Evolutionary conservation across 305 asterid species (phyloP).

Genomic region (Fraxinus paxiana): DNA sequence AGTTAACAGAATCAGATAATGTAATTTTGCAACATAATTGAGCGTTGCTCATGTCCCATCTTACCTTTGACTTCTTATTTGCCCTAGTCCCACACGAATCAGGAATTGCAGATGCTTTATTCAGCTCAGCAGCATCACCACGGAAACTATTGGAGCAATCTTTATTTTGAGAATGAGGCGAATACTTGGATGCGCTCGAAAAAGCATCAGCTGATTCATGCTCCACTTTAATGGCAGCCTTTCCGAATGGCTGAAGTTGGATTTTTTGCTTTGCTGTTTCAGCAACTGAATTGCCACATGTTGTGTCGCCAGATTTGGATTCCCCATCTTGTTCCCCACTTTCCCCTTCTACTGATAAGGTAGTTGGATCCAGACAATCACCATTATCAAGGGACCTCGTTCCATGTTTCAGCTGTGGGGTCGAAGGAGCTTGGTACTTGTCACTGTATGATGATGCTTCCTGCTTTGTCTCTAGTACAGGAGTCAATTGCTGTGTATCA

Average conservation of each 20-base stretch:
- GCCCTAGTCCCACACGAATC: conserved; percentile 32
- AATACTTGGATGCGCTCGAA: conserved; percentile 8
- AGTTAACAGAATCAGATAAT: not conserved
- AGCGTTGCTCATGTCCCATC: not conserved
- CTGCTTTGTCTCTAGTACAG: conserved; percentile 15
- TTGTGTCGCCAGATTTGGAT: conserved; percentile 48
- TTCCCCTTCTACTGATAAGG: conserved; percentile 29
- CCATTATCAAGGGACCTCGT: conserved; percentile 32
- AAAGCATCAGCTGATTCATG: conserved; percentile 24
- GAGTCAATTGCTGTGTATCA: conserved; percentile 17
- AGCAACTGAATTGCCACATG: conserved; percentile 29
- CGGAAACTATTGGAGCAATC: conserved; percentile 2
- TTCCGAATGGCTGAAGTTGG: not conserved
- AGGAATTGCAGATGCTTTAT: conserved; percentile 20
- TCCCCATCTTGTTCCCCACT: conserved; percentile 40
- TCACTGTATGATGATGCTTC: conserved; percentile 26
- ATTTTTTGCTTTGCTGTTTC: conserved; percentile 24
- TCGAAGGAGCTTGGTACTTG: conserved; percentile 51
- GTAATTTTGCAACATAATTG: not conserved
- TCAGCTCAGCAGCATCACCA: conserved; percentile 21
- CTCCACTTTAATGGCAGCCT: conserved; percentile 29
- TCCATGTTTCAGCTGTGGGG: conserved; percentile 45
- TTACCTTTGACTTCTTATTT: conserved; percentile 42
- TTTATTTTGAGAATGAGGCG: conserved; percentile 17
- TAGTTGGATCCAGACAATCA: conserved; percentile 39